Evolutionary conservation across 2,329 filamentous ascomycete genomes (phyloP), one percentile per base, ranked within the genome.

Genomic region (Penicillium sp.): DNA sequence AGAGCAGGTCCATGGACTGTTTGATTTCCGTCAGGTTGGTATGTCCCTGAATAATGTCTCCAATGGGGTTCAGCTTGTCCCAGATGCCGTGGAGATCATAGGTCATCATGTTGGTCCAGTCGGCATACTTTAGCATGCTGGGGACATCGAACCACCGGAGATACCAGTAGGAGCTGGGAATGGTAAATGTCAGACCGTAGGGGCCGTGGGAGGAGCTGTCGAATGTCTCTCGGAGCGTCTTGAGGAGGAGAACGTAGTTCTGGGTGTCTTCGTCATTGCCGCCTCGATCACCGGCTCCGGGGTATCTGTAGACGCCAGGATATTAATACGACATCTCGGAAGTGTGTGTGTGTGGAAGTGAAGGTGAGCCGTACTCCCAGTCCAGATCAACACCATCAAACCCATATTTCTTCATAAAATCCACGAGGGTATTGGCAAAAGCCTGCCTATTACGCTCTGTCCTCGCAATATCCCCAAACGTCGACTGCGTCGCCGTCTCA

Each of bases 361-460:
- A 35, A 52, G 35, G 30, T 52, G 17, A 15, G 35, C 19, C 7
- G 23, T 49, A 19, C 19, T 30, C 29, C 49, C 68, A 70, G 49
- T 67, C 64, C 21, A 69, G 31, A 53, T 69, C 67, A 1, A 69
- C 58, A 7, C 69, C 69, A 41, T 66, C 62, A 58, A 69, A 69
- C 2, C 57, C 65, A 44, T 66, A 66, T 5, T 47, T 55, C 3
- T 46, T 19, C 67, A 69, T 53, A 44, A 61, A 61, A 3, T 29
- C 21, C 3, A 59, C 7, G 7, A 61, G 31, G 13, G 21, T 51
- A 7, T 56, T 41, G 7, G 46, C 31, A n/a, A 58, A 65, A 3
- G 29, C 41, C 9, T 21, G 29, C 6, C 53, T 56, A 9, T 57
- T 55, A 1, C 15, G 7, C 13, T 35, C n/a, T 5, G 38, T 17